phyloP scores from a whole-genome alignment of 2,329 filamentous ascomycete species.

The Aspergillus caelatus region DNA sequence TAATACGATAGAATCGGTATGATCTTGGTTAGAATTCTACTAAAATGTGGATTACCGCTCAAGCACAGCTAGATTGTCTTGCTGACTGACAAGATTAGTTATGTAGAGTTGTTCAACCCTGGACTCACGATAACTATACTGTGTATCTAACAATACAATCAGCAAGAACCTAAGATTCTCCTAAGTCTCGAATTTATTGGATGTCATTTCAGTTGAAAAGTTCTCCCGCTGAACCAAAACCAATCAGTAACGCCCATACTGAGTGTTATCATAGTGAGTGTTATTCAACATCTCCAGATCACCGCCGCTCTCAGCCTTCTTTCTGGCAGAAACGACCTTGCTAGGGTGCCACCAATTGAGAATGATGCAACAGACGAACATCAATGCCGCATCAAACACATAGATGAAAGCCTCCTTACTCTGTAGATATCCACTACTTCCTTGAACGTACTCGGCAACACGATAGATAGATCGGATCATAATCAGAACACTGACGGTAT shows the following conservation, averaged over 20 bases:
- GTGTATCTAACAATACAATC: too few relatives aligned
- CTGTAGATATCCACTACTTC: constrained; percentile 44
- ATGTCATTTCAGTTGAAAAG: too few relatives aligned
- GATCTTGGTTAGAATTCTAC: too few relatives aligned
- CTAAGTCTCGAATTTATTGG: too few relatives aligned
- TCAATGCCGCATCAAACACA: constrained; percentile 46
- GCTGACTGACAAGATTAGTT: too few relatives aligned
- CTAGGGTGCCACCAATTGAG: constrained; percentile 8
- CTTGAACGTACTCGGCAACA: constrained; percentile 51
- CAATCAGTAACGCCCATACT: neutral
- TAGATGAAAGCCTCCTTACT: constrained; percentile 47
- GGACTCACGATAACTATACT: too few relatives aligned
- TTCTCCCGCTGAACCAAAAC: too few relatives aligned
- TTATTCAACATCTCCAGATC: constrained; percentile 9
- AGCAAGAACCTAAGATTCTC: too few relatives aligned
- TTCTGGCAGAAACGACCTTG: neutral
- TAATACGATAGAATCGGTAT: too few relatives aligned
- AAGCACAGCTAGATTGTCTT: too few relatives aligned
- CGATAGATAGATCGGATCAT: constrained; percentile 50
- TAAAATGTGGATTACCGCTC: too few relatives aligned
- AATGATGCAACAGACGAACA: constrained; percentile 26
- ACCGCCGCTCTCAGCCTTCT: neutral
- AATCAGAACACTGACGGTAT: constrained; percentile 34
- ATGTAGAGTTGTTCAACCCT: too few relatives aligned
- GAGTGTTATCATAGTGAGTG: neutral